Evolutionary conservation across 495 filamentous ascomycete species (phyloP).

Genomic region (Ramalina peruviana): DNA sequence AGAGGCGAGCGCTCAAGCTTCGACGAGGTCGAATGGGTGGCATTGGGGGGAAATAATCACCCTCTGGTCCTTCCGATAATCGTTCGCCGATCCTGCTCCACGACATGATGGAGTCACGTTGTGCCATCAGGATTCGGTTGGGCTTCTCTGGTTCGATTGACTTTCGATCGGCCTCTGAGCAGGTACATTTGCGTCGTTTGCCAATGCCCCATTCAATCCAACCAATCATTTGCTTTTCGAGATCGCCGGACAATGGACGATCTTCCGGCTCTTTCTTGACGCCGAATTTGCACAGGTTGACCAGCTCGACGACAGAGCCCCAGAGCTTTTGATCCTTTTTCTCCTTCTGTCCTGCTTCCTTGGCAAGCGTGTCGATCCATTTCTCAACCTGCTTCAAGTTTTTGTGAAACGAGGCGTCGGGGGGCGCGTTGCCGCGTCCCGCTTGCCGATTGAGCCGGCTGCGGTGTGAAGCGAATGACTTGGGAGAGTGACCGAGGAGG

Average conservation of each 20-base stretch:
- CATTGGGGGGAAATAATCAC: not conserved
- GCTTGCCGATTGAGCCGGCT: conserved; percentile 51
- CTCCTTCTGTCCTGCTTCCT: conserved; percentile 49
- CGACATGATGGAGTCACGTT: conserved; percentile 2
- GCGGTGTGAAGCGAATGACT: conserved; percentile 61
- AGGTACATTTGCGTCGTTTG: conserved; percentile 1
- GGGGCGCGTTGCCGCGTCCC: conserved; percentile 53
- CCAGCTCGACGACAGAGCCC: conserved; percentile 11
- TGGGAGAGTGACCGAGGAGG: conserved; percentile 56
- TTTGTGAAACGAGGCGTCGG: conserved; percentile 72
- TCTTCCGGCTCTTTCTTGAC: conserved; percentile 13
- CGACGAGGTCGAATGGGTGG: not conserved
- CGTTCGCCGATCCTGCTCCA: conserved; percentile 4
- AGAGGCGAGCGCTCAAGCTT: not conserved
- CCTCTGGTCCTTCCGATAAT: not conserved
- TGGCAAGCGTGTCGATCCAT: conserved; percentile 60
- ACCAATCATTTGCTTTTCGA: conserved; percentile 9
- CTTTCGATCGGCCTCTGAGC: conserved; percentile 3
- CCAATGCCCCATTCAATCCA: conserved; percentile 14
- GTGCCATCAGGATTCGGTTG: not conserved
- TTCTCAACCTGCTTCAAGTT: conserved; percentile 62
- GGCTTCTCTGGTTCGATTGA: not conserved
- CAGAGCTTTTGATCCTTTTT: conserved; percentile 32
- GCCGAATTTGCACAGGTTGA: conserved; percentile 9
- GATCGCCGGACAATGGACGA: conserved; percentile 6